A percentile compares a stretch with the other conserved stretches of the same genome.
These are phyloP conservation scores for Cynanchum wilfordii DNA, from an alignment of 257 asterid genomes.

Conservation along the genomic window DNA sequence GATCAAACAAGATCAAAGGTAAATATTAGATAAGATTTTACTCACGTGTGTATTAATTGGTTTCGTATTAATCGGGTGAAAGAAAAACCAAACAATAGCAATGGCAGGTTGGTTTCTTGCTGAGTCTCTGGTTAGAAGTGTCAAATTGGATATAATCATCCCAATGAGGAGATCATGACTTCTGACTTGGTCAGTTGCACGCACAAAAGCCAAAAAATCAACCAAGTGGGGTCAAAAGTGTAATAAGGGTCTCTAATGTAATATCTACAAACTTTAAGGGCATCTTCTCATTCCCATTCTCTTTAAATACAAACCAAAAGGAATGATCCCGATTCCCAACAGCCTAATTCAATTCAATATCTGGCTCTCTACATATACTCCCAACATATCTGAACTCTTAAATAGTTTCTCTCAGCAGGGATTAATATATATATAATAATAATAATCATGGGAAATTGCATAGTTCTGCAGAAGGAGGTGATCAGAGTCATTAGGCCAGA, in stretches of 20 bases:
- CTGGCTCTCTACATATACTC: conserved; percentile 3
- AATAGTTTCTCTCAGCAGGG: neutral
- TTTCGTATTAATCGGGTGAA: too few relatives aligned
- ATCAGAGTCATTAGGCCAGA: conserved; percentile 57
- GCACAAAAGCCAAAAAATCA: conserved; percentile 21
- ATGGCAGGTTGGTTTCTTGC: neutral
- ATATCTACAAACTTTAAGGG: conserved; percentile 32
- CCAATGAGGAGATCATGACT: conserved; percentile 11
- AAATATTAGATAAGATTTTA: too few relatives aligned
- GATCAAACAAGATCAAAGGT: too few relatives aligned
- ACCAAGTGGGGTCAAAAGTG: conserved; percentile 43
- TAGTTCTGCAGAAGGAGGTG: conserved; percentile 39
- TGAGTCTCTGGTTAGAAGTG: neutral
- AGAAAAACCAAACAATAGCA: neutral
- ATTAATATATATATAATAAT: neutral
- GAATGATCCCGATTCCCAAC: conserved; percentile 22
- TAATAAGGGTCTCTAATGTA: conserved; percentile 20
- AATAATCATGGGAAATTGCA: conserved; percentile 67
- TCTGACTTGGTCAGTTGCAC: conserved; percentile 9
- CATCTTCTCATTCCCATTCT: conserved; percentile 15
- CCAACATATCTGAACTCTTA: neutral
- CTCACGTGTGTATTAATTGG: too few relatives aligned
- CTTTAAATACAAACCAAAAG: conserved; percentile 38
- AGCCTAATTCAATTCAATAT: conserved; percentile 6
- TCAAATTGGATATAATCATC: conserved; percentile 11